These are phyloP conservation scores for Alternaria brassicae DNA, from an alignment of 2,329 filamentous ascomycete species.

Conservation along the genomic window DNA sequence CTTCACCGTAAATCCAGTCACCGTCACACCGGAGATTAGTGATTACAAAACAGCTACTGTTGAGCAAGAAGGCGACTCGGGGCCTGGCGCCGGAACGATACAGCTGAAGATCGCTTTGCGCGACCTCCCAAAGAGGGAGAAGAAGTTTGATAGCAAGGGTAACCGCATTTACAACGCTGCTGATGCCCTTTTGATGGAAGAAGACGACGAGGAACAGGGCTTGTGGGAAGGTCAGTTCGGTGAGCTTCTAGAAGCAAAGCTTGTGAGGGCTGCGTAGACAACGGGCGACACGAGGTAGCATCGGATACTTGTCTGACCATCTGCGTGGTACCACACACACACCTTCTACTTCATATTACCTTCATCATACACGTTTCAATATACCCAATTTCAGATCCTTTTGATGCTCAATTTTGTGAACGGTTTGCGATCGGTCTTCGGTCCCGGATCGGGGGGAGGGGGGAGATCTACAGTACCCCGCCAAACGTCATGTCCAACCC, in stretches of 20 bases:
- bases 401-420: background rate
- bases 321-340: background rate
- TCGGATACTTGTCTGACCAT: background rate
- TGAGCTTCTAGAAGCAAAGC: constrained; percentile 41
- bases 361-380: constrained; percentile 10
- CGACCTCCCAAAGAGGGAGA: constrained; percentile 66
- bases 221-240: constrained; percentile 36
- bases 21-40: constrained; percentile 68
- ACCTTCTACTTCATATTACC: background rate
- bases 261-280: constrained; percentile 33
- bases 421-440: background rate
- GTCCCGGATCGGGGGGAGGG: background rate
- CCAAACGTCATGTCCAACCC: constrained; percentile 28
- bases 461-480: constrained; percentile 19
- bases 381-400: background rate
- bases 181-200: constrained; percentile 43
- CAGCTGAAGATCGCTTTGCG: constrained; percentile 72
- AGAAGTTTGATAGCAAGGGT: constrained; percentile 71
- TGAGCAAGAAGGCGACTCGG: constrained; percentile 57
- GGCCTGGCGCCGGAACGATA: constrained; percentile 60
- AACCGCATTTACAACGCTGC: constrained; percentile 75
- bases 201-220: constrained; percentile 36
- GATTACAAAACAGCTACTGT: constrained; percentile 69
- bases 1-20: constrained; percentile 66
- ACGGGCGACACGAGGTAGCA: background rate